phyloP scores from a whole-genome alignment of 2,329 filamentous ascomycete species.

The Aphanocladium album region DNA sequence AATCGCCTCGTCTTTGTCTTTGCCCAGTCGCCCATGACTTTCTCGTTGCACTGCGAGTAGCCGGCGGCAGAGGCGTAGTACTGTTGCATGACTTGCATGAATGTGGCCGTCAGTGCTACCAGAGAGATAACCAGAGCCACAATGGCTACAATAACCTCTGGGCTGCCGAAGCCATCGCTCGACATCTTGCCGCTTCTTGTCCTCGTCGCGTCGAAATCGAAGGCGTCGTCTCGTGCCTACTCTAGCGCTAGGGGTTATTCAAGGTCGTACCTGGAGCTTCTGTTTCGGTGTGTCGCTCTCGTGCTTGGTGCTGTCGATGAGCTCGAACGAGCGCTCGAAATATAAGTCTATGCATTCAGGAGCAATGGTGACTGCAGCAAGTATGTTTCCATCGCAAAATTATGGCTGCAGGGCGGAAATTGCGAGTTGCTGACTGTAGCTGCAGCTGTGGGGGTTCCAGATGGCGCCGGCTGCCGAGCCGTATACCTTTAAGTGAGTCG shows the following conservation, averaged over 20 bases:
- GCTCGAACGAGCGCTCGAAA: background rate
- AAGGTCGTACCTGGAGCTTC: background rate
- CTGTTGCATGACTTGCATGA: conserved; percentile 46
- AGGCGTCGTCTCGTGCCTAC: background rate
- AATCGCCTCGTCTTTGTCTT: conserved; percentile 36
- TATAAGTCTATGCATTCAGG: background rate
- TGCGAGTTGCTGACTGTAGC: background rate
- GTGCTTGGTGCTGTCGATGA: background rate
- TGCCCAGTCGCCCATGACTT: conserved; percentile 45
- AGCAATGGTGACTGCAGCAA: background rate
- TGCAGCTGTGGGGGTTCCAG: conserved; percentile 3
- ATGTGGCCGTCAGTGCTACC: conserved; percentile 40
- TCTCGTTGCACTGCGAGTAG: conserved; percentile 42
- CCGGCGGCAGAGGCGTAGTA: conserved; percentile 46
- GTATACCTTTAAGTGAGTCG: background rate
- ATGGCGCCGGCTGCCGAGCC: background rate
- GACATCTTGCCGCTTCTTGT: background rate
- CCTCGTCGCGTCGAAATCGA: background rate
- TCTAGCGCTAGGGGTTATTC: background rate
- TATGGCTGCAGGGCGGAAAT: background rate
- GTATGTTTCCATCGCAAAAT: background rate
- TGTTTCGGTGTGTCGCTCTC: background rate
- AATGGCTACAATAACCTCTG: conserved; percentile 34
- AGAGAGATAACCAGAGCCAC: conserved; percentile 44
- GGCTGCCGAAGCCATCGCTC: background rate